Conservation (phyloP, 1,284 basidiomycete species). For the Macrocystidia cucumis region DNA sequence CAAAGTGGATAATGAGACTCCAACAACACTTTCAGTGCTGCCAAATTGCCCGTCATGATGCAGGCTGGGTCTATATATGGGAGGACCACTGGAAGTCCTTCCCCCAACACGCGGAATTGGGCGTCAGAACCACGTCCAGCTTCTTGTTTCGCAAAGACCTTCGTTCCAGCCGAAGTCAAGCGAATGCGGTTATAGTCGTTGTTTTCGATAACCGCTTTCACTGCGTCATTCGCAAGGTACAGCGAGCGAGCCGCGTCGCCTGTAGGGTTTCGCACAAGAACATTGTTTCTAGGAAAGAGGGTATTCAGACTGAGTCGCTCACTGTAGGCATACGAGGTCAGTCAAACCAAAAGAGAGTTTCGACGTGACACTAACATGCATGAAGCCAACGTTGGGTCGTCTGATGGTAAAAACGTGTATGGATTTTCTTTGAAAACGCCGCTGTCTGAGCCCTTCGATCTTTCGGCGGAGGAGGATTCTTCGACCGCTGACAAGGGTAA, state of each 20-base stretch:
- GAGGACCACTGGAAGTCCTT: constrained; percentile 79
- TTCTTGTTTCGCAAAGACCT: constrained; percentile 71
- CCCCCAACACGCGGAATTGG: constrained; percentile 76
- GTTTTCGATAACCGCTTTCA: constrained; percentile 71
- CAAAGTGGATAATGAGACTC: constrained; percentile 75
- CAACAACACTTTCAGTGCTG: constrained; percentile 61
- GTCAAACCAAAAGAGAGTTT: constrained; percentile 5
- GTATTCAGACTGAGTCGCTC: constrained; percentile 68
- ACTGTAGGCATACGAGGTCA: constrained; percentile 38
- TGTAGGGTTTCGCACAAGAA: constrained; percentile 83
- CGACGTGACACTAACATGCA: constrained; percentile 50
- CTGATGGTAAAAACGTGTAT: constrained; percentile 70
- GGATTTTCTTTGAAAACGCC: constrained; percentile 82
- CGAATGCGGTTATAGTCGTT: constrained; percentile 87
- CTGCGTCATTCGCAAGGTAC: constrained; percentile 85
- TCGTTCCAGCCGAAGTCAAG: constrained; percentile 88
- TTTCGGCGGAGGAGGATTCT: no score
- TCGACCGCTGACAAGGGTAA: no score
- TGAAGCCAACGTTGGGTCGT: constrained; percentile 62
- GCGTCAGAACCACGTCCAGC: constrained; percentile 43
- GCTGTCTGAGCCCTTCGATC: no score
- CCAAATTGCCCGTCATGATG: constrained; percentile 57
- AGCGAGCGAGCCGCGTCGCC: constrained; percentile 78
- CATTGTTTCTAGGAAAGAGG: constrained; percentile 70
- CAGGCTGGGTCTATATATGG: constrained; percentile 65